A percentile compares a stretch with the other conserved stretches of the same genome.
These are phyloP conservation scores for Apophysomyces sp. DNA, from an alignment of 371 early-diverging fungal genomes.

Conservation along the genomic window DNA sequence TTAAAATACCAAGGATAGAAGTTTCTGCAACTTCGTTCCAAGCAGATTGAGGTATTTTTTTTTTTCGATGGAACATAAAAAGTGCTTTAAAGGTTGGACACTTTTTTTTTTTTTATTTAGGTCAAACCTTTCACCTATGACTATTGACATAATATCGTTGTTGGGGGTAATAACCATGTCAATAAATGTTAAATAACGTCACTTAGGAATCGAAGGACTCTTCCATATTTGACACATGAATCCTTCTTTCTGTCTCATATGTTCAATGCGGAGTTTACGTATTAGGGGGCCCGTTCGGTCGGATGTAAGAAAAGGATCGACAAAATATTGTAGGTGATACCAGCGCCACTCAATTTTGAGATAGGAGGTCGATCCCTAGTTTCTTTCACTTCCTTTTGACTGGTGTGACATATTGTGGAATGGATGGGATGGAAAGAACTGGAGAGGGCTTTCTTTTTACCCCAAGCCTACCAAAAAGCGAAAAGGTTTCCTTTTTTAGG, in stretches of 20 bases:
- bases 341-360: neutral
- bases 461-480: neutral
- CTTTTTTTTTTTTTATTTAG: neutral
- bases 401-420: too few relatives aligned
- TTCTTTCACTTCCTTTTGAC: neutral
- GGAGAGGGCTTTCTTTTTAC: too few relatives aligned
- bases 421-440: too few relatives aligned
- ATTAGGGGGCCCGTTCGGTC: neutral
- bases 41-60: slow-evolving; percentile 6
- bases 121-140: neutral
- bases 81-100: too few relatives aligned
- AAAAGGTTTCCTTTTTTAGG: neutral
- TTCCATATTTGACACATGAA: neutral
- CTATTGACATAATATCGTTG: neutral
- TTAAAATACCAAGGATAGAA: neutral
- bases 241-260: neutral
- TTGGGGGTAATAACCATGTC: neutral
- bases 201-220: neutral
- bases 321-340: neutral
- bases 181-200: neutral
- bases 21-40: neutral
- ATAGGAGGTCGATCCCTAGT: neutral
- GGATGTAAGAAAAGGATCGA: neutral
- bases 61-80: neutral
- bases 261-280: neutral